Conservation (phyloP, 2,329 filamentous ascomycete species). For the Phyllosticta paracitricarpa region DNA sequence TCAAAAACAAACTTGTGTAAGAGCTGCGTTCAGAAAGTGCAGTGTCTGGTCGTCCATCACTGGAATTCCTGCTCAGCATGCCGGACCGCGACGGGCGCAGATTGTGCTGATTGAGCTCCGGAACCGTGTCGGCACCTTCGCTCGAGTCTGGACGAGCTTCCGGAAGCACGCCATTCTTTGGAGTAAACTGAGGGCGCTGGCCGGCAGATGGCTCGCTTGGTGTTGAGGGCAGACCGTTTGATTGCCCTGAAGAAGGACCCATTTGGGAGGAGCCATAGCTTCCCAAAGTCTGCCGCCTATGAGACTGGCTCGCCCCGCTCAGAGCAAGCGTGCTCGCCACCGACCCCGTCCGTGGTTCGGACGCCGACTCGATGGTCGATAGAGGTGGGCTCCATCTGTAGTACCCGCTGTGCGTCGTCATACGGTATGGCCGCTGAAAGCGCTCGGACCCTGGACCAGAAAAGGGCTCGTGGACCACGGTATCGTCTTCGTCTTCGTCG, state of each 20-base stretch:
- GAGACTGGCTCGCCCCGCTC: slow-evolving; percentile 8
- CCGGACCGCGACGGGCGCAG: slow-evolving; percentile 29
- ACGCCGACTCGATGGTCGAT: slow-evolving; percentile 19
- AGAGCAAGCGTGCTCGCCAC: slow-evolving; percentile 7
- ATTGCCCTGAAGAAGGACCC: slow-evolving; percentile 10
- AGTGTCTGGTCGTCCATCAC: slow-evolving; percentile 3
- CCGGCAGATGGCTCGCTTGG: slow-evolving; percentile 24
- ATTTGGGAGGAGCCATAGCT: slow-evolving; percentile 25
- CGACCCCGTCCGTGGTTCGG: slow-evolving; percentile 6
- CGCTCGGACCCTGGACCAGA: neutral
- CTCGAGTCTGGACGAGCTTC: slow-evolving; percentile 24
- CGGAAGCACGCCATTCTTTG: slow-evolving; percentile 13
- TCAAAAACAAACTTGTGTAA: slow-evolving; percentile 22
- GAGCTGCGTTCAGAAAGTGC: slow-evolving; percentile 6
- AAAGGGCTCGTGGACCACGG: neutral
- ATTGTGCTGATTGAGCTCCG: slow-evolving; percentile 28
- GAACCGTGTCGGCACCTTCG: slow-evolving; percentile 30
- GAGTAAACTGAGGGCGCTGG: slow-evolving; percentile 28
- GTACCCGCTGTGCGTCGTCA: slow-evolving; percentile 21
- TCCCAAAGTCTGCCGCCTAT: slow-evolving; percentile 24
- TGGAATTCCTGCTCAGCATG: slow-evolving; percentile 23
- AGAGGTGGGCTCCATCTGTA: slow-evolving; percentile 32
- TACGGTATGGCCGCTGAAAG: neutral
- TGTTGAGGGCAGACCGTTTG: slow-evolving; percentile 16
- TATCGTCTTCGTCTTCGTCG: neutral